These are phyloP conservation scores for Cercospora nicotianae DNA, from an alignment of 2,329 filamentous ascomycete genomes.

Conservation along the genomic window DNA sequence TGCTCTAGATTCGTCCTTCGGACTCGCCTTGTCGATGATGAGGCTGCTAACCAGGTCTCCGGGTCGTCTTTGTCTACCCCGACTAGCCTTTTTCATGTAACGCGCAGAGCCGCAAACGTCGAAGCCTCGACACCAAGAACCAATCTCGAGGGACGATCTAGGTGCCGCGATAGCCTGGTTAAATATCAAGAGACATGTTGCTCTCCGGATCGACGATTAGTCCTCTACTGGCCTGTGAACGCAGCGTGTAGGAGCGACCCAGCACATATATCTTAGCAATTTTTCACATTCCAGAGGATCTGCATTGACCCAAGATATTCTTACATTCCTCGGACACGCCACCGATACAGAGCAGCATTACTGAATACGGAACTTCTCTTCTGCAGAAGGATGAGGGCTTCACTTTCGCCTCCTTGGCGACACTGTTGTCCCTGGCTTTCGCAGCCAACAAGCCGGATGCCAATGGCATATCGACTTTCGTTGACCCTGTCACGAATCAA, in stretches of 20 bases:
- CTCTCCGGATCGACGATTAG: neutral
- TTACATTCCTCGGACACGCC: slow-evolving; percentile 20
- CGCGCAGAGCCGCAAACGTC: slow-evolving; percentile 19
- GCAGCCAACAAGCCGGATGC: slow-evolving; percentile 11
- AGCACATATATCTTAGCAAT: slow-evolving; percentile 14
- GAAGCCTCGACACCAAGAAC: slow-evolving; percentile 1
- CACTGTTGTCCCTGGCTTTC: slow-evolving; percentile 20
- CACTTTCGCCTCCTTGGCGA: slow-evolving; percentile 25
- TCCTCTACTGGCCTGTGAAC: neutral
- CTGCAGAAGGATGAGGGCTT: slow-evolving; percentile 29
- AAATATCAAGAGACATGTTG: slow-evolving; percentile 3
- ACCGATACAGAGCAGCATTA: slow-evolving; percentile 13
- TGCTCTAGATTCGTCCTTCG: slow-evolving; percentile 7
- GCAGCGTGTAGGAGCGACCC: neutral
- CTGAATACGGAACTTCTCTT: slow-evolving; percentile 24
- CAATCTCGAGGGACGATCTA: neutral
- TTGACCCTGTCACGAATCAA: slow-evolving; percentile 31
- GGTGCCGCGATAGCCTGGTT: neutral
- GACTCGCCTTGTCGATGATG: neutral
- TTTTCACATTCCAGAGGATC: slow-evolving; percentile 22
- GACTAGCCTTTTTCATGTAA: slow-evolving; percentile 12
- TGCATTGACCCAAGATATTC: neutral
- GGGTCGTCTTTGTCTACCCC: slow-evolving; percentile 10
- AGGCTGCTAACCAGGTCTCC: neutral
- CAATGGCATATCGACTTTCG: slow-evolving; percentile 24